phyloP scores from a whole-genome alignment of 2,329 filamentous ascomycete species.

The Passalora sequoiae region DNA sequence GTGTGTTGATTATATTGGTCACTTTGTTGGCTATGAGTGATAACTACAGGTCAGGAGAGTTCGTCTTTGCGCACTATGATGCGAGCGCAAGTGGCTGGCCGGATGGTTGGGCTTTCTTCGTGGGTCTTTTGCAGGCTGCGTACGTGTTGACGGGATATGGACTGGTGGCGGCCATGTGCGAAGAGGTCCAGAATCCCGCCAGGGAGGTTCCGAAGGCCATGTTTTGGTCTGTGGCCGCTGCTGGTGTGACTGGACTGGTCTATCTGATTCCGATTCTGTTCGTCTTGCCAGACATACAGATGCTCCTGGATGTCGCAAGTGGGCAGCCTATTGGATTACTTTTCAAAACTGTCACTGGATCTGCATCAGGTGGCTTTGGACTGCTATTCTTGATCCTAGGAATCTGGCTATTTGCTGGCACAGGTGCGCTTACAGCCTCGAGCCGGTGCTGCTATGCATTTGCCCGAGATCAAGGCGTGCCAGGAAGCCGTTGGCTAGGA shows the following conservation, averaged over 20 bases:
- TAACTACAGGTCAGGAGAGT: slow-evolving; percentile 53
- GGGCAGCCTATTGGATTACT: slow-evolving; percentile 71
- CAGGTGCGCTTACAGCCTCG: slow-evolving; percentile 68
- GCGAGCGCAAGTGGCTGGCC: slow-evolving; percentile 62
- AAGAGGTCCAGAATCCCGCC: slow-evolving; percentile 65
- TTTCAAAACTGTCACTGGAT: slow-evolving; percentile 71
- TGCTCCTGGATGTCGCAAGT: slow-evolving; percentile 61
- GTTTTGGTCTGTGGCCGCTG: slow-evolving; percentile 62
- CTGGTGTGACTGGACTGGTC: slow-evolving; percentile 59
- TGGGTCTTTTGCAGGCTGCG: slow-evolving; percentile 61
- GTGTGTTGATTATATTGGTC: slow-evolving; percentile 64
- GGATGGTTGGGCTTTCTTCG: slow-evolving; percentile 66
- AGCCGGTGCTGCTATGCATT: slow-evolving; percentile 68
- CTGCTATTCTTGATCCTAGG: slow-evolving; percentile 71
- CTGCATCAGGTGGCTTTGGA: slow-evolving; percentile 66
- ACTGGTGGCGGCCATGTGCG: slow-evolving; percentile 67
- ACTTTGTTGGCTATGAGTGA: slow-evolving; percentile 59
- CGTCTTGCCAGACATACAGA: slow-evolving; percentile 62
- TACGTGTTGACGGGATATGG: slow-evolving; percentile 63
- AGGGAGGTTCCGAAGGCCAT: slow-evolving; percentile 67
- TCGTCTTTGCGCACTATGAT: slow-evolving; percentile 66
- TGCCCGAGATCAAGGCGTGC: slow-evolving; percentile 66
- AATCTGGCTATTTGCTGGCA: slow-evolving; percentile 71
- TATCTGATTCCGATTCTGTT: slow-evolving; percentile 73
- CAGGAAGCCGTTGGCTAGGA: slow-evolving; percentile 27